Evolutionary conservation across 257 asterid species (phyloP).

Genomic region (Rhazya stricta): DNA sequence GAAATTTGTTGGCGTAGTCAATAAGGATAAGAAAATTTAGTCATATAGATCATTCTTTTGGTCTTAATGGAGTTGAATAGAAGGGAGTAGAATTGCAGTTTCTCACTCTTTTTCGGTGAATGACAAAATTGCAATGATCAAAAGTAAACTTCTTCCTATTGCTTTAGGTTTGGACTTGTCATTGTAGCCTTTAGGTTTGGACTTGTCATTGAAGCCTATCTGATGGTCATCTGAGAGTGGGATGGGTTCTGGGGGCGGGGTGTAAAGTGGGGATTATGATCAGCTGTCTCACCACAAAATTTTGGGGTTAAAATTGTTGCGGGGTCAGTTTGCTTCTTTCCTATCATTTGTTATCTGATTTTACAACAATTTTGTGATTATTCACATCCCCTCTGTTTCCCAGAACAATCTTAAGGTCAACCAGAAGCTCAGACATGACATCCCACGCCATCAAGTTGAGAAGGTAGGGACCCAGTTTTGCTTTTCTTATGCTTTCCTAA

Average conservation of each 20-base stretch:
- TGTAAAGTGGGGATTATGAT: too few relatives aligned
- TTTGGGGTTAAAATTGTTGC: neutral
- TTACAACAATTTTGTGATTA: neutral
- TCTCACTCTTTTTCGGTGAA: neutral
- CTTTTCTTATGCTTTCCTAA: constrained; percentile 4
- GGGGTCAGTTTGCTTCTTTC: neutral
- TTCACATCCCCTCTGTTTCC: neutral
- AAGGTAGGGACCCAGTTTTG: constrained; percentile 32
- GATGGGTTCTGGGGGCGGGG: too few relatives aligned
- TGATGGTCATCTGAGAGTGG: too few relatives aligned
- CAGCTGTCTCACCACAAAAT: too few relatives aligned
- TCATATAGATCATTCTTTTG: too few relatives aligned
- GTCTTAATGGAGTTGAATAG: neutral
- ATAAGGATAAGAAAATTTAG: neutral
- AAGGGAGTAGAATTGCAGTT: neutral
- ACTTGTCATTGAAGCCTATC: too few relatives aligned
- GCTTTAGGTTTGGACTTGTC: neutral
- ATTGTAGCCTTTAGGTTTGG: too few relatives aligned
- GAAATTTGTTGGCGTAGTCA: neutral
- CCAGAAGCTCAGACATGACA: constrained; percentile 64
- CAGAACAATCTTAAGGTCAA: constrained; percentile 63
- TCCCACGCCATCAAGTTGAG: constrained; percentile 71
- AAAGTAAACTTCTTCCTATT: neutral
- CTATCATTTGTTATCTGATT: neutral
- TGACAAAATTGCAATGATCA: neutral